Percentiles rank a stretch among this genome's conserved stretches.
These are phyloP conservation scores for Passalora sequoiae DNA, from an alignment of 2,329 filamentous ascomycete species.

Conservation along the genomic window DNA sequence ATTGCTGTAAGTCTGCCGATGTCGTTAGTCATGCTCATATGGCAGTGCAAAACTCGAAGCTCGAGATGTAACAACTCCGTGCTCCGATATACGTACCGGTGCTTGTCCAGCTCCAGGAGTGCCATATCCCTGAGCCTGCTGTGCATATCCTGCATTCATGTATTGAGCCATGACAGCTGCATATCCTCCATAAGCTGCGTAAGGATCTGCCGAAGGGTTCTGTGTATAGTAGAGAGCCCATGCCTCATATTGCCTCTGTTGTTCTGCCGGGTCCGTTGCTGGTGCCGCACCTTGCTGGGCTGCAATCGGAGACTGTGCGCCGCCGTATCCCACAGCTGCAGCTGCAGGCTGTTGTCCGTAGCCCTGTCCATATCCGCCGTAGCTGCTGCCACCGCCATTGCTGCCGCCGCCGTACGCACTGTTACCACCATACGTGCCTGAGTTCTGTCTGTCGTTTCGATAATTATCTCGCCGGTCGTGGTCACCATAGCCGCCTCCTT, in stretches of 20 bases:
- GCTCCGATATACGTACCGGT: too few species aligned
- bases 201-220: conserved; percentile 77
- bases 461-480: not conserved
- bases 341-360: conserved; percentile 15
- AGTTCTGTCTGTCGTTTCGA: conserved; percentile 29
- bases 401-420: conserved; percentile 40
- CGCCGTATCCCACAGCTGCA: conserved; percentile 13
- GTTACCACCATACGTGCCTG: conserved; percentile 31
- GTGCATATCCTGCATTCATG: conserved; percentile 15
- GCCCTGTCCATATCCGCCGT: conserved; percentile 26
- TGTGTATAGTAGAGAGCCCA: conserved; percentile 79
- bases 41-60: too few species aligned
- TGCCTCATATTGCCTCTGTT: conserved; percentile 44
- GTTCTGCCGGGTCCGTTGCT: conserved; percentile 25
- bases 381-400: conserved; percentile 37
- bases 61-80: too few species aligned
- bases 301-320: conserved; percentile 30
- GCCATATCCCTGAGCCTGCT: not conserved
- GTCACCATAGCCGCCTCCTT: conserved; percentile 15
- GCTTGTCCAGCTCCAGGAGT: too few species aligned
- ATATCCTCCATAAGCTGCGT: conserved; percentile 82
- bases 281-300: conserved; percentile 27
- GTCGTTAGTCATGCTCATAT: conserved; percentile 8
- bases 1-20: not conserved
- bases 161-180: conserved; percentile 24